A percentile compares a stretch with the other conserved stretches of the same genome.
Evolutionary conservation across 805 yeast genomes (phyloP).

Genomic region (Metschnikowia continentalis): DNA sequence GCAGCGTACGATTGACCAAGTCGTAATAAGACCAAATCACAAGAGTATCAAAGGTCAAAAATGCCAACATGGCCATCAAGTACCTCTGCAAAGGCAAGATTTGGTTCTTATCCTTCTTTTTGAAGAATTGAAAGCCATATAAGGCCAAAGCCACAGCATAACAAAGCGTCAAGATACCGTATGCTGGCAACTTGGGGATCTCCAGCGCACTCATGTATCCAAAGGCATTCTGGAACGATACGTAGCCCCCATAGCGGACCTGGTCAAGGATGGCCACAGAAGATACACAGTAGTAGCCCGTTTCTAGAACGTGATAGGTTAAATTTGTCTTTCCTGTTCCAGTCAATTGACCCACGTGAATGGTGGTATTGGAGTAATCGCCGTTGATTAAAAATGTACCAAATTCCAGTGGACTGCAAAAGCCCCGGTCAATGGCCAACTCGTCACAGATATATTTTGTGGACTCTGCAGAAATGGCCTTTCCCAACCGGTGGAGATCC

Average conservation of each 20-base stretch:
- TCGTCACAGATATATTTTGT: constrained; percentile 72
- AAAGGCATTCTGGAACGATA: constrained; percentile 85
- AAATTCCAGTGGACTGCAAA: constrained; percentile 51
- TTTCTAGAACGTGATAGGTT: constrained; percentile 59
- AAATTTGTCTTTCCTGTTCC: constrained; percentile 57
- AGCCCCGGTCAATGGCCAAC: constrained; percentile 47
- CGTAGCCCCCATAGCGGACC: constrained; percentile 55
- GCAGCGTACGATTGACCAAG: constrained; percentile 58
- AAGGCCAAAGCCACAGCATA: constrained; percentile 79
- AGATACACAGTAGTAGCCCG: constrained; percentile 92
- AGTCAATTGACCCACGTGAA: constrained; percentile 53
- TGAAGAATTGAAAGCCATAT: constrained; percentile 81
- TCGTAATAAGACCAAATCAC: constrained; percentile 91
- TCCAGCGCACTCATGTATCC: constrained; percentile 89
- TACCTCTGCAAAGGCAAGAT: constrained; percentile 87
- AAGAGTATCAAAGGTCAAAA: constrained; percentile 78
- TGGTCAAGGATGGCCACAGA: constrained; percentile 48
- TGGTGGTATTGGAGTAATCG: constrained; percentile 46
- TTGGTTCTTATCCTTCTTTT: constrained; percentile 70
- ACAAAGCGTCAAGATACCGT: constrained; percentile 78
- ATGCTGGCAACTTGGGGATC: constrained; percentile 84
- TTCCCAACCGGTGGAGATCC: constrained; percentile 70
- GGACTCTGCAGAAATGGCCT: constrained; percentile 29
- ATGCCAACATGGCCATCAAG: constrained; percentile 77
- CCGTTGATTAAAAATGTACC: constrained; percentile 60